Evolutionary conservation across 768 basidiomycete species (phyloP).

Genomic region (Steccherinum ochraceum): DNA sequence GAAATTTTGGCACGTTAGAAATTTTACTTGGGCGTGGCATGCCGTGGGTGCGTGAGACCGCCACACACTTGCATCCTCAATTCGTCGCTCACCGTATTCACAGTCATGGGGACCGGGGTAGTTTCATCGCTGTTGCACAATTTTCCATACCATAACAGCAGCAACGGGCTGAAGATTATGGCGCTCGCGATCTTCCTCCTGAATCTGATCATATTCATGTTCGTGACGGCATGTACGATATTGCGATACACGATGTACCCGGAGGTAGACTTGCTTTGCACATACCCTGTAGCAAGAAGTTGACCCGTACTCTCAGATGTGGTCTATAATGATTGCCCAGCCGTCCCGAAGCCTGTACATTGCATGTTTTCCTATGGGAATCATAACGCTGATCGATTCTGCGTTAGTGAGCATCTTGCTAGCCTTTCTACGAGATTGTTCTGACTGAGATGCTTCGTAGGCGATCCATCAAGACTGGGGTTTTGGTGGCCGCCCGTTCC

Average conservation of each 20-base stretch:
- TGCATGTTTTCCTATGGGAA: conserved; percentile 51
- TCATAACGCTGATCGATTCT: conserved; percentile 44
- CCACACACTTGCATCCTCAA: background rate
- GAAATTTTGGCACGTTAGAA: conserved; percentile 19
- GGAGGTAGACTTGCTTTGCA: conserved; percentile 13
- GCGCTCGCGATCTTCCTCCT: conserved; percentile 33
- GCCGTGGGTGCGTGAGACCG: conserved; percentile 21
- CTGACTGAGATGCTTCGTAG: conserved; percentile 7
- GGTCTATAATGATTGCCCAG: conserved; percentile 40
- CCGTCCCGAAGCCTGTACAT: conserved; percentile 46
- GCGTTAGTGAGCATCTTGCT: conserved; percentile 24
- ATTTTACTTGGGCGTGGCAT: conserved; percentile 44
- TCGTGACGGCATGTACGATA: conserved; percentile 21
- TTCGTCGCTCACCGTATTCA: background rate
- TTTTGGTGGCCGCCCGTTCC: conserved; percentile 29
- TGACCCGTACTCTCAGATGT: conserved; percentile 18
- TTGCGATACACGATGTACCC: conserved; percentile 29
- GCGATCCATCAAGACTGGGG: conserved; percentile 29
- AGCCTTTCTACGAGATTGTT: too few relatives aligned
- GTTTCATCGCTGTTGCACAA: conserved; percentile 33
- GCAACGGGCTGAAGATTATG: conserved; percentile 26
- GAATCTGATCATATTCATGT: conserved; percentile 34
- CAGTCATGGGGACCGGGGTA: conserved; percentile 40
- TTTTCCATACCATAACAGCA: conserved; percentile 36
- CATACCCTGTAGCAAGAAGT: background rate